Conservation (phyloP, 1,284 basidiomycete species). For the Exsudoporus floridanus region DNA sequence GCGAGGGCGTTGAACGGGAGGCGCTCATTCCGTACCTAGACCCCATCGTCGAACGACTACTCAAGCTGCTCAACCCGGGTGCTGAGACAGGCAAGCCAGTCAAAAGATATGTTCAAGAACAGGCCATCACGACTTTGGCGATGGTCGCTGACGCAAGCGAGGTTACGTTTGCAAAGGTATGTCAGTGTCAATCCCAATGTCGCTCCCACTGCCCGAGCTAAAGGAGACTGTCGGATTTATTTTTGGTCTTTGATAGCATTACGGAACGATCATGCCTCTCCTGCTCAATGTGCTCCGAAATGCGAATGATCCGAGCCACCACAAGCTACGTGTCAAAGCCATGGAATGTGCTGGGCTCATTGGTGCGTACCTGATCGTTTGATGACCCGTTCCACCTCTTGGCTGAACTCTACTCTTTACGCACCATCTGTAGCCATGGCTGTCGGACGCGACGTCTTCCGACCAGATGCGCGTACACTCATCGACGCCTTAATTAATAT, state of each 20-base stretch:
- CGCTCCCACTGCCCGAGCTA: too few species aligned
- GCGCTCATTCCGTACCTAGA: conserved; percentile 75
- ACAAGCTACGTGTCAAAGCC: conserved; percentile 70
- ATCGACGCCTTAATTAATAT: conserved; percentile 74
- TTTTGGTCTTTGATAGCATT: conserved; percentile 50
- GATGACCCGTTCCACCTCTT: not conserved
- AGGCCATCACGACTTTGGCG: conserved; percentile 78
- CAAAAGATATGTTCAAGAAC: conserved; percentile 75
- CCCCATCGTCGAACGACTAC: conserved; percentile 68
- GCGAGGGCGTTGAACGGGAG: conserved; percentile 75
- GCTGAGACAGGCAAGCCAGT: conserved; percentile 37
- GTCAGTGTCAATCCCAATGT: not conserved
- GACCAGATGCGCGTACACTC: conserved; percentile 70
- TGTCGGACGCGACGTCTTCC: conserved; percentile 74
- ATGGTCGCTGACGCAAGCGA: conserved; percentile 85
- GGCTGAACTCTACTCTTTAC: not conserved
- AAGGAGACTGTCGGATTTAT: not conserved
- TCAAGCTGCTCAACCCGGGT: conserved; percentile 60
- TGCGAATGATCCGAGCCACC: conserved; percentile 63
- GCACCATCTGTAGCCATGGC: conserved; percentile 59
- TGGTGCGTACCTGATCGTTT: conserved; percentile 42
- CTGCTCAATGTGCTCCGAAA: conserved; percentile 69
- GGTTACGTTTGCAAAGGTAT: conserved; percentile 64
- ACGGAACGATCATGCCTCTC: conserved; percentile 73
- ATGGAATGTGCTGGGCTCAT: conserved; percentile 87